Conservation (phyloP, 345 rosid genomes). For the Lumnitzera racemosa region DNA sequence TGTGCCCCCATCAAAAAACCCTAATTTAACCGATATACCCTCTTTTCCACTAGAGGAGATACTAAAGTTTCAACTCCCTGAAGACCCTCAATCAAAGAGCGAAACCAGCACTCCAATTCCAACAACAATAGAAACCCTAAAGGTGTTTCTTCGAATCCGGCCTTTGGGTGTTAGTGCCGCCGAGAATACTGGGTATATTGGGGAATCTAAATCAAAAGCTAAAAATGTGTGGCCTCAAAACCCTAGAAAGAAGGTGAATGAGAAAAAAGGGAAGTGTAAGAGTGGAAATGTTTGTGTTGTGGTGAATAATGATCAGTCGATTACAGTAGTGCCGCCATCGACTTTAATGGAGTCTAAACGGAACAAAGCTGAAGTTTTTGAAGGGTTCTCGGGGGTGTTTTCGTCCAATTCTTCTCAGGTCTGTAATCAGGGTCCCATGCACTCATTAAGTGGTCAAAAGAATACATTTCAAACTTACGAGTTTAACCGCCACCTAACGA, state of each 20-base stretch:
- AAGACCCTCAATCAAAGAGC: neutral
- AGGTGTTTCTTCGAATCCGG: constrained; percentile 57
- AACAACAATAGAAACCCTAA: constrained; percentile 37
- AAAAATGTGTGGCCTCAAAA: constrained; percentile 65
- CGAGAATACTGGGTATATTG: constrained; percentile 8
- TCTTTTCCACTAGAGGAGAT: constrained; percentile 65
- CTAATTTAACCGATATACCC: constrained; percentile 25
- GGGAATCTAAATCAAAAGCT: constrained; percentile 15
- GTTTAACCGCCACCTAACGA: neutral
- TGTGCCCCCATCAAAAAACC: constrained; percentile 9
- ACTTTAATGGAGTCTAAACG: constrained; percentile 56
- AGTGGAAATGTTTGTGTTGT: constrained; percentile 31
- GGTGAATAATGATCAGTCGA: constrained; percentile 45
- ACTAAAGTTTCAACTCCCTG: constrained; percentile 20
- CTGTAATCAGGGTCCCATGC: neutral
- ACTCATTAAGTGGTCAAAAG: too few relatives aligned
- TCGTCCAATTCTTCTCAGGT: constrained; percentile 68
- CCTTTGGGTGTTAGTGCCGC: constrained; percentile 21
- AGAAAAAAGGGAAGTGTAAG: constrained; percentile 22
- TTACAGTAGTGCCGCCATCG: constrained; percentile 53
- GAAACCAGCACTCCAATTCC: constrained; percentile 10
- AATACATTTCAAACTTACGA: neutral
- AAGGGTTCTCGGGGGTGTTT: constrained; percentile 85
- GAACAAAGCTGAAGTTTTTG: constrained; percentile 62
- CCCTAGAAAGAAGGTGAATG: constrained; percentile 32